These are phyloP conservation scores for Aspergillus cavernicola DNA, from an alignment of 495 filamentous ascomycete genomes.

Conservation along the genomic window DNA sequence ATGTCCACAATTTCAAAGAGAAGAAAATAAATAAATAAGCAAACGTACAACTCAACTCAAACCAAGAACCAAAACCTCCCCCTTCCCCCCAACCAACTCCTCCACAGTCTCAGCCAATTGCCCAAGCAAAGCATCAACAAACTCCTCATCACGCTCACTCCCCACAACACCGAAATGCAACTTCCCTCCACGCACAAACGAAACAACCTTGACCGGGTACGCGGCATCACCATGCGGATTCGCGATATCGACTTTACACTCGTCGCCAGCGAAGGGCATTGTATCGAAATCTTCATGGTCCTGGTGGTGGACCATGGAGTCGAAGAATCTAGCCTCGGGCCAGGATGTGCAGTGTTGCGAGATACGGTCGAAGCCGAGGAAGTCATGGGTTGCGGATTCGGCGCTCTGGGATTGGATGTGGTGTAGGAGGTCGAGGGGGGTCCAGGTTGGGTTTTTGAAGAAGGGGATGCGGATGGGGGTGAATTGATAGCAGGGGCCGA, in stretches of 20 bases:
- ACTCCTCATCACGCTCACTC: conserved; percentile 22
- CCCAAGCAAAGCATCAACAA: conserved; percentile 27
- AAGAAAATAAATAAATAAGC: background rate
- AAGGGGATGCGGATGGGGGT: conserved; percentile 25
- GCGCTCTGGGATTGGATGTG: conserved; percentile 16
- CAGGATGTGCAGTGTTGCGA: conserved; percentile 9
- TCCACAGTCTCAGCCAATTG: conserved; percentile 26
- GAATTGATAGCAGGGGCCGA: conserved; percentile 31
- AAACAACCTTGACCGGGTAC: conserved; percentile 37
- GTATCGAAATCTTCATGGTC: conserved; percentile 34
- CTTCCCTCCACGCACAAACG: conserved; percentile 27
- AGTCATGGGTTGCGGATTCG: conserved; percentile 15
- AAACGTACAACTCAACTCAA: background rate
- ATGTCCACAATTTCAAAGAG: too few species aligned
- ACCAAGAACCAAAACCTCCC: background rate
- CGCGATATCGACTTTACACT: conserved; percentile 33
- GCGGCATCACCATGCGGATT: conserved; percentile 38
- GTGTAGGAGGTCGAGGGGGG: conserved; percentile 21
- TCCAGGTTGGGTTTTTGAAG: conserved; percentile 14
- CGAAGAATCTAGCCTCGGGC: conserved; percentile 8
- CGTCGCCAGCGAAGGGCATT: conserved; percentile 36
- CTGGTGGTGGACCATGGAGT: conserved; percentile 21
- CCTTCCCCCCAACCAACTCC: conserved; percentile 15
- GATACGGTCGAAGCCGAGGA: conserved; percentile 15
- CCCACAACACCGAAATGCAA: conserved; percentile 38